These are phyloP conservation scores for Gossypium stocksii DNA, from an alignment of 345 rosid genomes.

Conservation along the genomic window DNA sequence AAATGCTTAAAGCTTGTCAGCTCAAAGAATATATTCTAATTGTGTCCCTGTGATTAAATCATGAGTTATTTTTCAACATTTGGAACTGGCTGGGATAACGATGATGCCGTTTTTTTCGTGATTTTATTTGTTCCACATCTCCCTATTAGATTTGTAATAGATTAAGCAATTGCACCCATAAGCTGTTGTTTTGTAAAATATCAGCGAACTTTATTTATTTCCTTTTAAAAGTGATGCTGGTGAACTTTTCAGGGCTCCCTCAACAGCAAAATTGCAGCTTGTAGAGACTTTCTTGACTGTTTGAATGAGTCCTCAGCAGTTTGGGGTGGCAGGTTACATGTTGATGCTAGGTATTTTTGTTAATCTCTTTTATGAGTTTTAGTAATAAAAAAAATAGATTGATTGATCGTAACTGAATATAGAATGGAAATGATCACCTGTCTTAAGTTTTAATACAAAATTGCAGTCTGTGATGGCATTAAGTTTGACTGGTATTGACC, in stretches of 20 bases:
- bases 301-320: constrained; percentile 65
- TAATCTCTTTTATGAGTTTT: neutral
- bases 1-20: neutral
- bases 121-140: neutral
- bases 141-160: neutral
- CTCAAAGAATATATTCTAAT: neutral
- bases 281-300: constrained; percentile 51
- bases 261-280: constrained; percentile 57
- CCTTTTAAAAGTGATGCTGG: neutral
- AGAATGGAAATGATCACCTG: neutral
- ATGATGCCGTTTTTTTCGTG: neutral
- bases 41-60: neutral
- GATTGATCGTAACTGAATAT: neutral
- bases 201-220: neutral
- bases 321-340: constrained; percentile 60
- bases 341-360: constrained; percentile 65
- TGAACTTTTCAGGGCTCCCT: constrained; percentile 63
- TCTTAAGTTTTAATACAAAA: neutral
- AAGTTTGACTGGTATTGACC: neutral
- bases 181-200: neutral
- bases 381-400: neutral
- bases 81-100: neutral
- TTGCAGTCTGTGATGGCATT: neutral
- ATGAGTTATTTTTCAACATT: neutral
- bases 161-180: neutral